Base-by-base conservation (phyloP, 768 basidiomycete genomes). In the Panellus pusillus region DNA sequence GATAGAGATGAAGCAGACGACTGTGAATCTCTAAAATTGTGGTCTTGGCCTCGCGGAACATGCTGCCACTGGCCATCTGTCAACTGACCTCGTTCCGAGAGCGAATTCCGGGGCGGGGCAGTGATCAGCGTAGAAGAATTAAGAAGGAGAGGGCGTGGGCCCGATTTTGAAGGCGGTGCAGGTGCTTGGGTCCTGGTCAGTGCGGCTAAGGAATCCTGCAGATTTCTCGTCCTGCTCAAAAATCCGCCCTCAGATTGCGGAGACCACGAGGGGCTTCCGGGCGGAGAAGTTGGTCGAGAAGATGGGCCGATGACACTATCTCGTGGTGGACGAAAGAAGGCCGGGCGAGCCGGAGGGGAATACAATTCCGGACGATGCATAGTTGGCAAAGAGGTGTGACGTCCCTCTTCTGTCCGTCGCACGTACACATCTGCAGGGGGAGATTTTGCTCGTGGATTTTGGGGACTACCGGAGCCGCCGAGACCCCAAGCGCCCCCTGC, bases 1-100 rank as follows among this genome's bases (percentile, higher is more conserved):
- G 85, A 84, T 15, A 84, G 58, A 1, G 88, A 87, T 1, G 86
- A 86, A 2, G 77, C 63, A 2, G 86, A 84, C 9, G 89, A 89
- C 60, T 79, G 71, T 1, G 87, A 89, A 47, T 75, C 79, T 28
- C 78, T 75, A 24, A 78, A 57, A 19, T 66, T 63, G 17, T 72
- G 73, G 3, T 70, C 65, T 60, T 76, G 74, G 46, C 70, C 62
- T 37, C 69, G 70, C 58, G 73, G 69, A 6, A 81, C 76, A 43
- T 81, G 77, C 24, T 71, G 68, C 83, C 82, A 84, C 62, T 80
- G 74, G 17, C 68, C 63, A 9, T 61, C 65, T 7, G 68, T 66
- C 28, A 75, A 68, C 20, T 64, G 70, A n/a, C 64, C 68, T 29
- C 65, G 70, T 3, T 71, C 72, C 2, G 75, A 76, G 18, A 68